A percentile compares a stretch with the other conserved stretches of the same genome.
Conservation (phyloP, 2,329 filamentous ascomycete genomes). For the Metarhizium anisopliae region DNA sequence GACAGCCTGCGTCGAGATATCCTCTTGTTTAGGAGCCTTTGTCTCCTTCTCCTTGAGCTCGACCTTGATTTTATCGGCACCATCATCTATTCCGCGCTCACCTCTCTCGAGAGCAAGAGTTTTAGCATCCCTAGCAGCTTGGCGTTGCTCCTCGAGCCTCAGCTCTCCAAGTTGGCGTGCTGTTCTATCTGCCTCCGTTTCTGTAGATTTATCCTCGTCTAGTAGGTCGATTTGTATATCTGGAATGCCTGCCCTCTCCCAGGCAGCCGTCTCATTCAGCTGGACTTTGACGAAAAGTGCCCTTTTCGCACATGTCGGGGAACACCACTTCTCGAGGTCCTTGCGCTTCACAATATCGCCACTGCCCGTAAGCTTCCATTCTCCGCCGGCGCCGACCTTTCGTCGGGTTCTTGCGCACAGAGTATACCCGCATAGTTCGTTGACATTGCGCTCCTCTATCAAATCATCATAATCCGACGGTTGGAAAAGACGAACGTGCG, state of each 20-base stretch:
- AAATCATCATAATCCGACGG: slow-evolving; percentile 84
- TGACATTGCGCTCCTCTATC: slow-evolving; percentile 80
- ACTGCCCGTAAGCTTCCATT: slow-evolving; percentile 56
- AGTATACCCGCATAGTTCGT: slow-evolving; percentile 72
- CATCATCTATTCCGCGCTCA: slow-evolving; percentile 14
- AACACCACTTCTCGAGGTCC: slow-evolving; percentile 82
- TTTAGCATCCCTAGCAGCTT: slow-evolving; percentile 28
- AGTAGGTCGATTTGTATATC: slow-evolving; percentile 52
- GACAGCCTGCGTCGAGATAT: slow-evolving; percentile 19
- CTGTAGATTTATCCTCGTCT: slow-evolving; percentile 51
- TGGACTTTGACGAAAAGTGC: slow-evolving; percentile 85
- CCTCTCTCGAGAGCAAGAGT: slow-evolving; percentile 44
- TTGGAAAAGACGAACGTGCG: slow-evolving; percentile 64
- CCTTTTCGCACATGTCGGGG: slow-evolving; percentile 64
- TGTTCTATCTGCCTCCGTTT: slow-evolving; percentile 32
- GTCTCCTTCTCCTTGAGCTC: slow-evolving; percentile 42
- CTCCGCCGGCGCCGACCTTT: slow-evolving; percentile 45
- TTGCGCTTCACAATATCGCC: slow-evolving; percentile 56
- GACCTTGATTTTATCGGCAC: slow-evolving; percentile 32
- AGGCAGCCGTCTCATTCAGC: slow-evolving; percentile 74
- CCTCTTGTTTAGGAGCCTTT: slow-evolving; percentile 11
- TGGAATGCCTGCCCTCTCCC: slow-evolving; percentile 60
- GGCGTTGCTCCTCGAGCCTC: slow-evolving; percentile 34
- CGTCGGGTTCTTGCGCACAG: slow-evolving; percentile 63
- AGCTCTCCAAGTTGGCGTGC: slow-evolving; percentile 31